Evolutionary conservation across 306 rosid species (phyloP).

Genomic region (Psophocarpus tetragonolobus): DNA sequence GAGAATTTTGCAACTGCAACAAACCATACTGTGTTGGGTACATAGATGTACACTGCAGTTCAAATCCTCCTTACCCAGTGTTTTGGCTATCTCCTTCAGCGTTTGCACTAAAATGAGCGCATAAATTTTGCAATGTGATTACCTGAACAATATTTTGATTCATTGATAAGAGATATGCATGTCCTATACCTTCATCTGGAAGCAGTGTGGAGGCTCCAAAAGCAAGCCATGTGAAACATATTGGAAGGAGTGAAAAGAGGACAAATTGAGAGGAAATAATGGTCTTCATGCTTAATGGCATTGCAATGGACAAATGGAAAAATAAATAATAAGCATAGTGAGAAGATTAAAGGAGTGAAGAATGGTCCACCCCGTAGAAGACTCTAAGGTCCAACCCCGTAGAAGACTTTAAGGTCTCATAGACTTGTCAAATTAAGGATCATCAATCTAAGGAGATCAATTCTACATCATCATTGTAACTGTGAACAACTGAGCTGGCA

Average conservation of each 20-base stretch:
- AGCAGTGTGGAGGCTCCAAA: neutral
- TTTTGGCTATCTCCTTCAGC: constrained; percentile 39
- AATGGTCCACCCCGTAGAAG: neutral
- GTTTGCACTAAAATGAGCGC: constrained; percentile 32
- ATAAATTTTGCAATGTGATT: neutral
- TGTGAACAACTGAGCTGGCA: neutral
- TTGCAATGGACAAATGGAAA: neutral
- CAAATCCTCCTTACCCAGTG: constrained; percentile 51
- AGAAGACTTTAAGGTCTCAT: neutral
- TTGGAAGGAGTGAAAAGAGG: constrained; percentile 11
- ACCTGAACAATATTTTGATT: neutral
- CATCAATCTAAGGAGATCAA: neutral
- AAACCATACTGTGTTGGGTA: rapidly evolving
- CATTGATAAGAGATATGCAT: neutral
- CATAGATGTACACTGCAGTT: constrained; percentile 49
- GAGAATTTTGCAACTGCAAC: constrained; percentile 38
- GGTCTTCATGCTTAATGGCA: neutral
- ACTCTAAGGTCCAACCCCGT: neutral
- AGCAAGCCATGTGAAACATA: neutral
- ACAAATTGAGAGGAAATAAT: neutral
- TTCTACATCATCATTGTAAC: neutral
- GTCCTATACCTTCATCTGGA: neutral
- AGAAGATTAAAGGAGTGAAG: neutral
- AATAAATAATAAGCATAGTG: neutral
- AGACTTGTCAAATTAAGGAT: neutral